Evolutionary conservation across 2,329 filamentous ascomycete genomes (phyloP), one percentile per base, ranked within the genome.

Genomic region (Ascochyta viciae-villosae): DNA sequence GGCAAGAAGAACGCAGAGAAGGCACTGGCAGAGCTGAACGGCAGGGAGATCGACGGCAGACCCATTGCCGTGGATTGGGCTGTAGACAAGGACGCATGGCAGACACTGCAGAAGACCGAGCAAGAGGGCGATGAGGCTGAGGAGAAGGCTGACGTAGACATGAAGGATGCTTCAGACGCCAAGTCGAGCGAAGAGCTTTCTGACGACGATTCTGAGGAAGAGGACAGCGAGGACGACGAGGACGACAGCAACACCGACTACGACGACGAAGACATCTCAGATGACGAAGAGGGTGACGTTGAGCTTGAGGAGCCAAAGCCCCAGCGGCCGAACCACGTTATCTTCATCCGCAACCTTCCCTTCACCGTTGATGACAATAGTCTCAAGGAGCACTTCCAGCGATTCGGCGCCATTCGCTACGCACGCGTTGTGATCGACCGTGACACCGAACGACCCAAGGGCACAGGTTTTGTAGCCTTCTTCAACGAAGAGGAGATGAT

Each of bases 401-500:
- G 89, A 67, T 98, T 99, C 68, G 96, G 95, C 24, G 84, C 84
- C n/a, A 81, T 97, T 35, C 86, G 93, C 34, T 99, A 98, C 74
- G 95, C 94, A 5, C 86, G 96, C 62, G 88, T 97, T 9, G 96
- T 99, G 34, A 85, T 96, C 72, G 94, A 99, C 72, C 88, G 84
- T 42, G 86, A 87, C 23, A 96, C 92, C 0, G 92, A 93, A 65
- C 88, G 91, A 47, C 91, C 95, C 2, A 91, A 90, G 43, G 95
- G 95, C 24, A 98, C 94, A 29, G 95, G 89, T 4, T 99, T 99
- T 70, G 94, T 98, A 27, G 96, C 92, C 78, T 99, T 99, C 78
- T 89, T 88, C 77, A 88, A 89, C 45, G 79, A 82, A 34, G 85
- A 89, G 19, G 91, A 96, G 70, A 91, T 89, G 62, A 87, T 88